Conservation (phyloP, 805 yeast species). For the Schwanniomyces vanrijiae region DNA sequence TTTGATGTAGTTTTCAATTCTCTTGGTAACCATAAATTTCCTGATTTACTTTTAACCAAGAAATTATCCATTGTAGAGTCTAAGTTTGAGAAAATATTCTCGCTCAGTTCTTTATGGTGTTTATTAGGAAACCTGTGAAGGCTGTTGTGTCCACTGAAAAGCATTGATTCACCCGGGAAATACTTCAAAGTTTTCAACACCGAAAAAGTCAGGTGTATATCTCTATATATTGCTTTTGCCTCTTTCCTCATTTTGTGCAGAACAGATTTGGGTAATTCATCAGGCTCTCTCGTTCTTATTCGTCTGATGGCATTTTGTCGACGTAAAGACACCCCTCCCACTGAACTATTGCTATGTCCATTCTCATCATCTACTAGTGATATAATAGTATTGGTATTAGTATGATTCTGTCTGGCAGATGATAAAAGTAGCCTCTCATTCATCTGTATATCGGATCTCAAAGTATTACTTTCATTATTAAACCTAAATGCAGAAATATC, state of each 20-base stretch:
- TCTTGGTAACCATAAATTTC: constrained; percentile 9
- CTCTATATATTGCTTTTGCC: constrained; percentile 9
- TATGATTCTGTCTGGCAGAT: constrained; percentile 24
- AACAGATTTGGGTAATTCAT: not conserved
- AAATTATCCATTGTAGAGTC: constrained; percentile 12
- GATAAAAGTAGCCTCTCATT: constrained; percentile 24
- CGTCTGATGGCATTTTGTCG: constrained; percentile 34
- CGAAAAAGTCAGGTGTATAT: constrained; percentile 6
- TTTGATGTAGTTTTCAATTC: not conserved
- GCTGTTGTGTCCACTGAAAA: constrained; percentile 3
- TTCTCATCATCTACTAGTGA: constrained; percentile 1
- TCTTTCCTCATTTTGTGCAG: constrained; percentile 8
- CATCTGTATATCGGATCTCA: constrained; percentile 13
- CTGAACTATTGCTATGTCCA: not conserved
- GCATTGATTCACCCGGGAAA: constrained; percentile 4
- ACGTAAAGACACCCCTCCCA: constrained; percentile 20
- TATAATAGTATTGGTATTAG: constrained; percentile 18
- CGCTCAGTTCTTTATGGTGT: constrained; percentile 3
- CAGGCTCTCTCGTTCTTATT: constrained; percentile 5
- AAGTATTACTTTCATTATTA: constrained; percentile 7
- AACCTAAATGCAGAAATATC: constrained; percentile 5
- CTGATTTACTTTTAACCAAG: constrained; percentile 8
- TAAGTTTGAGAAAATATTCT: constrained; percentile 9
- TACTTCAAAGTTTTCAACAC: constrained; percentile 1
- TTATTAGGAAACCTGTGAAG: constrained; percentile 4